phyloP scores from a whole-genome alignment of 176 grass and related monocot genomes.

The Musa itinerans region DNA sequence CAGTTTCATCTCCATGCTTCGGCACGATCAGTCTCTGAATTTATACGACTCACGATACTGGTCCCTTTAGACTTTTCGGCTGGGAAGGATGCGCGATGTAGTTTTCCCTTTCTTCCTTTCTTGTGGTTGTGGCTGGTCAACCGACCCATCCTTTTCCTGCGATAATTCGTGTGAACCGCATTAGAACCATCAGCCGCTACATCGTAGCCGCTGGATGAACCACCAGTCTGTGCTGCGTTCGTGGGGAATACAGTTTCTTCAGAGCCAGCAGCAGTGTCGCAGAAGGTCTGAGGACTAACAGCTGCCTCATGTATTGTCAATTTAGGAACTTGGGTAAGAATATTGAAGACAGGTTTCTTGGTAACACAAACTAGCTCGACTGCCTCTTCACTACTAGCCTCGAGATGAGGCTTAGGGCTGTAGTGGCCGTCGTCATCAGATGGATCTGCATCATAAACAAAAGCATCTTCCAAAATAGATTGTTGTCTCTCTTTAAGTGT shows the following conservation, averaged over 20 bases:
- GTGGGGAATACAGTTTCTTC: not conserved
- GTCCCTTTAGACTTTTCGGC: constrained; percentile 51
- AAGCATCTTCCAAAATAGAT: not conserved
- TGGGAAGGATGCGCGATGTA: constrained; percentile 6
- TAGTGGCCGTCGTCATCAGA: constrained; percentile 14
- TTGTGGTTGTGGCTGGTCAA: constrained; percentile 28
- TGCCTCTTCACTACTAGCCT: constrained; percentile 25
- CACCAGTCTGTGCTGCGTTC: constrained; percentile 20
- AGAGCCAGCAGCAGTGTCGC: constrained; percentile 1
- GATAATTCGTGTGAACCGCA: constrained; percentile 16
- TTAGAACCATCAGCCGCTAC: constrained; percentile 31
- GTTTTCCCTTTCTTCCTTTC: constrained; percentile 38
- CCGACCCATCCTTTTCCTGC: constrained; percentile 34
- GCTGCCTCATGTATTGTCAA: not conserved
- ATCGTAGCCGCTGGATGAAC: constrained; percentile 19
- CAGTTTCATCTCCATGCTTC: constrained; percentile 31
- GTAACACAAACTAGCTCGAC: constrained; percentile 24
- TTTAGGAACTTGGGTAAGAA: constrained; percentile 27
- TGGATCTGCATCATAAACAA: not conserved
- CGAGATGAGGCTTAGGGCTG: not conserved
- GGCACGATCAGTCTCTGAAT: constrained; percentile 57
- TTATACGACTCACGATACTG: constrained; percentile 72
- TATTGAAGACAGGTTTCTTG: constrained; percentile 34
- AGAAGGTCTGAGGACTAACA: not conserved
- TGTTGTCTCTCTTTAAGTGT: constrained; percentile 66